Evolutionary conservation across 2,329 filamentous ascomycete genomes (phyloP).

Genomic region (Aspergillus ustus): DNA sequence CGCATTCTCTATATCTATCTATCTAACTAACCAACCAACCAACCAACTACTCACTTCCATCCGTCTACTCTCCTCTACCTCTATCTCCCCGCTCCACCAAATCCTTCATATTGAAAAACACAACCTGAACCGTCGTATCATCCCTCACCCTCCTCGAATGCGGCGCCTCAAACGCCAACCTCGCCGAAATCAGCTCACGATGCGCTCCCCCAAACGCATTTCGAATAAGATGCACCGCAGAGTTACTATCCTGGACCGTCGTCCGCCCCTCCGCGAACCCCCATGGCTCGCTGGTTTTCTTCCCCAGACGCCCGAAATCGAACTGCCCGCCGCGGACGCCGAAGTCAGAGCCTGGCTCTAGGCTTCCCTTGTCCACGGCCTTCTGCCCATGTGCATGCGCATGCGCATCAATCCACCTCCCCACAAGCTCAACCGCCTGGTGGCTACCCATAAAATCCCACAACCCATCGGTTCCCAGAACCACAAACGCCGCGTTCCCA

Average conservation of each 20-base stretch:
- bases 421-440: conserved; percentile 63
- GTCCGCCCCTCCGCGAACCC: conserved; percentile 50
- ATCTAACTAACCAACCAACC: no score
- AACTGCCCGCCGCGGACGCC: conserved; percentile 12
- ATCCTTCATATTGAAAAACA: conserved; percentile 31
- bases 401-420: conserved; percentile 57
- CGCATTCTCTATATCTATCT: no score
- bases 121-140: conserved; percentile 58
- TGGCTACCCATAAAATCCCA: conserved; percentile 66
- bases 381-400: no score
- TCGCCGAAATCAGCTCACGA: conserved; percentile 37
- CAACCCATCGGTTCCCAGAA: conserved; percentile 69
- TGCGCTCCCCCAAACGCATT: conserved; percentile 58
- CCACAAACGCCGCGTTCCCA: conserved; percentile 60
- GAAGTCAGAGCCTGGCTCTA: conserved; percentile 27
- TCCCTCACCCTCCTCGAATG: conserved; percentile 49
- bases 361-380: no score
- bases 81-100: not conserved
- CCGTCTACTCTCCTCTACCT: not conserved
- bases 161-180: conserved; percentile 33
- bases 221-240: conserved; percentile 55
- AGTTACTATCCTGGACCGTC: conserved; percentile 57
- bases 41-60: not conserved
- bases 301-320: conserved; percentile 29
- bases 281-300: conserved; percentile 29